Evolutionary conservation across 352 stramenopile genomes (phyloP), one percentile per base, ranked within the genome.

Genomic region (Phytophthora idaei): DNA sequence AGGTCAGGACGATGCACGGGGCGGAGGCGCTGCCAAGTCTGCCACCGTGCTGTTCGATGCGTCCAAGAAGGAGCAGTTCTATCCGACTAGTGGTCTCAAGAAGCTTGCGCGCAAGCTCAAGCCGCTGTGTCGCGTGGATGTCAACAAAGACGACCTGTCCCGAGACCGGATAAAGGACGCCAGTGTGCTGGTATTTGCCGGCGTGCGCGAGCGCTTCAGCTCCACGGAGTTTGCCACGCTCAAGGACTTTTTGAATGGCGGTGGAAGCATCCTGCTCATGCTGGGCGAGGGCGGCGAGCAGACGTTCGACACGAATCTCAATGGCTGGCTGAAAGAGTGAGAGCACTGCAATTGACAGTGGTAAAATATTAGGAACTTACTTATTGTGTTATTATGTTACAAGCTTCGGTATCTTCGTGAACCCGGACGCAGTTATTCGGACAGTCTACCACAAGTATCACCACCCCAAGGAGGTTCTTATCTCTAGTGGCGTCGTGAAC

Each of bases 361-460:
- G 4, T 15, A 11, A 61, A 21, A 14, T 14, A 31, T 39, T 49
- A 8, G 28, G 8, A 47, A 25, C 21, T 56, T 17, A 45, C 5
- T 50, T 44, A 2, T 25, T 27, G 15, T 56, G n/a, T 46, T n/a
- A 5, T 14, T 12, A 14, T 39, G 34, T 15, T 49, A 2, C 11
- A 41, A 94, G 86, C 55, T 94, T 85, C 46, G 89, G 89, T n/a
- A 95, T 97, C 50, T 90, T 84, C 49, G 73, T 95, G 51, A 95
- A 97, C 51, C 71, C 80, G 17, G 94, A 98, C 62, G 85, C 80
- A 14, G 92, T 98, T 4, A 93, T 98, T 32, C 81, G 95, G 45
- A 97, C 90, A 11, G 90, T 98, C 27, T 99, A 98, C 71, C 92
- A 98, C 81, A 98, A 99, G 73, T 99, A 98, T 64, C 83, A 98